Base-by-base conservation (phyloP, 2,329 filamentous ascomycete species). In the Verticillium zaregamsianum region DNA sequence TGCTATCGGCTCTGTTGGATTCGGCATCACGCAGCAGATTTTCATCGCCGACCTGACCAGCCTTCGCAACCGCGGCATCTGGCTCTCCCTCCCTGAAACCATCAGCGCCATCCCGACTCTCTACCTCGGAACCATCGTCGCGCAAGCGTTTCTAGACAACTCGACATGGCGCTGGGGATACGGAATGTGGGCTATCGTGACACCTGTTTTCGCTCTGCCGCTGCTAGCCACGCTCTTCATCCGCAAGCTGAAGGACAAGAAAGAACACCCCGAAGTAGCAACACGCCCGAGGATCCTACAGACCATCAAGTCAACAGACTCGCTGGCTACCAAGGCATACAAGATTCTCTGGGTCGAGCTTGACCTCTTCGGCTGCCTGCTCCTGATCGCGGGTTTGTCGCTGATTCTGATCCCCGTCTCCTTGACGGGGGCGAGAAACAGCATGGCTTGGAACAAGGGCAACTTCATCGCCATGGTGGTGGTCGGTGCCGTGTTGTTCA, bases 1-100 rank as follows among this genome's bases (percentile, higher is more conserved):
- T 66, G 80, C 80, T n/a, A 80, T 85, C 49, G 86, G 86, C 20
- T 69, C 68, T 11, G 71, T 70, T 0, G 71, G 70, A 14, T 75
- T 72, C 58, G 64, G 63, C 11, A 72, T 75, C 25, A 74, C 70
- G 64, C 70, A 74, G 56, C 72, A 72, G 55, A 72, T 81, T 61
- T 75, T 81, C 65, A 65, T 79, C 14, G 74, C 79, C 59, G 79
- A 81, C 60, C 78, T 74, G 65, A 79, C 73, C 5, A 73, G 70
- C 20, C 70, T 81, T 5, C 67, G 71, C 59, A 80, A 80, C 68
- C 75, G 79, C n/a, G 73, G 77, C 63, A 68, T 81, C 61, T 72
- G 79, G 63, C 35, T 76, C 35, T 76, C 73, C 45, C 68, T 82
- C 62, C 77, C 79, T 65, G 68, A 70, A 11, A 76, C 77, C 4